phyloP scores from a whole-genome alignment of 192 early-diverging fungal species.

The Coemansia sp. region DNA sequence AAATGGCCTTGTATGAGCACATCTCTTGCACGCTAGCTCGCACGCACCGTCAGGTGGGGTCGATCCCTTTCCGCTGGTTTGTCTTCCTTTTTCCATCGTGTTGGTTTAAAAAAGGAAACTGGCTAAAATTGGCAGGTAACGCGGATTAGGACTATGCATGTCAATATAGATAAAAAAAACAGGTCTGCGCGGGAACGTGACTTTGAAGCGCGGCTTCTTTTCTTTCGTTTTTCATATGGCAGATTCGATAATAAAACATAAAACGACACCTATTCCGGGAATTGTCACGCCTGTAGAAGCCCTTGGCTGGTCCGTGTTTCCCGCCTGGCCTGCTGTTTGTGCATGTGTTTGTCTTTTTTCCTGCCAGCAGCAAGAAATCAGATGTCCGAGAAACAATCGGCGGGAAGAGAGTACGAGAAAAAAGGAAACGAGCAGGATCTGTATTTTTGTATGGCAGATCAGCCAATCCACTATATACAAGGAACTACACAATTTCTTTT shows the following conservation, averaged over 20 bases:
- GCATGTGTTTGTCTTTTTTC: background rate
- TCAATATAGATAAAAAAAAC: background rate
- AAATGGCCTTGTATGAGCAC: background rate
- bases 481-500: too few species aligned
- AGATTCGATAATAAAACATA: background rate
- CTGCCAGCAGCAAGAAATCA: background rate
- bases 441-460: too few species aligned
- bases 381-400: background rate
- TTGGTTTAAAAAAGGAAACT: background rate
- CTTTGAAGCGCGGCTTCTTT: constrained; percentile 1
- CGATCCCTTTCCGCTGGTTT: background rate
- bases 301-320: background rate
- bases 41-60: constrained; percentile 6
- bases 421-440: too few species aligned
- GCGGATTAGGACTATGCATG: background rate
- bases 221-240: background rate
- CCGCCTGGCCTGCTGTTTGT: background rate
- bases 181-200: constrained; percentile 3
- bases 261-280: background rate
- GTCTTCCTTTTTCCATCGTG: background rate
- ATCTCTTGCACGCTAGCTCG: constrained; percentile 8
- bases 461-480: too few species aligned
- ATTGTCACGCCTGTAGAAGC: background rate
- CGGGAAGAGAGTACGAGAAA: background rate
- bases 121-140: constrained; percentile 1